These are phyloP conservation scores for Solanum habrochaites DNA, from an alignment of 257 asterid species.

Conservation along the genomic window DNA sequence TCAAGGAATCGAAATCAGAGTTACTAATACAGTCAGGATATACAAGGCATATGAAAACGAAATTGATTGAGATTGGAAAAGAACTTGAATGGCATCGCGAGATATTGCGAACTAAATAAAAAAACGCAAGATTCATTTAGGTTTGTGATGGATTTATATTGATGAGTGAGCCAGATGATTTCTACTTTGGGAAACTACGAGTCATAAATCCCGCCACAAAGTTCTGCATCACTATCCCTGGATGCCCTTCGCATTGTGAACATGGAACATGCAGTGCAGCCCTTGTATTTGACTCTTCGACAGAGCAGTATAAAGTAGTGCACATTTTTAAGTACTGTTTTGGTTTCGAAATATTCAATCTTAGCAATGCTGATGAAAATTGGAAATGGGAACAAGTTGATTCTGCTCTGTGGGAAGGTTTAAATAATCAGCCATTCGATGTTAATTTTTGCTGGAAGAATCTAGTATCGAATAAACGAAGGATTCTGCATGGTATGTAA, in stretches of 20 bases:
- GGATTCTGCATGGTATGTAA: background rate
- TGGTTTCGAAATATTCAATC: conserved; percentile 5
- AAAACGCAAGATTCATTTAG: background rate
- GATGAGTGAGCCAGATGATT: background rate
- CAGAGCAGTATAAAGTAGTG: conserved; percentile 3
- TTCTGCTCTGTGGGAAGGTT: background rate
- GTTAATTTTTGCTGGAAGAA: background rate
- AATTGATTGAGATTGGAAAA: background rate
- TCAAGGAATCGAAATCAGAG: background rate
- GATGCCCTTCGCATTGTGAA: background rate
- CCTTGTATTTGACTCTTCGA: conserved; percentile 4
- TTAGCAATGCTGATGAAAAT: background rate
- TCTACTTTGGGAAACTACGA: background rate
- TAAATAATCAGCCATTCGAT: background rate
- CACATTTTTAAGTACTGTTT: background rate
- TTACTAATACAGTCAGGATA: background rate
- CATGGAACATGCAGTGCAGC: conserved; percentile 2
- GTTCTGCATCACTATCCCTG: background rate
- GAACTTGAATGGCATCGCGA: background rate
- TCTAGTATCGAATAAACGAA: background rate
- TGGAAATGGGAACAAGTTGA: conserved; percentile 4
- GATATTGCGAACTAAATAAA: background rate
- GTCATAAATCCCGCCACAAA: background rate
- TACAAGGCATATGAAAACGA: background rate
- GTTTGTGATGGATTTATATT: conserved; percentile 9